Conservation (phyloP, 2,329 filamentous ascomycete species). For the Hortaea werneckii region DNA sequence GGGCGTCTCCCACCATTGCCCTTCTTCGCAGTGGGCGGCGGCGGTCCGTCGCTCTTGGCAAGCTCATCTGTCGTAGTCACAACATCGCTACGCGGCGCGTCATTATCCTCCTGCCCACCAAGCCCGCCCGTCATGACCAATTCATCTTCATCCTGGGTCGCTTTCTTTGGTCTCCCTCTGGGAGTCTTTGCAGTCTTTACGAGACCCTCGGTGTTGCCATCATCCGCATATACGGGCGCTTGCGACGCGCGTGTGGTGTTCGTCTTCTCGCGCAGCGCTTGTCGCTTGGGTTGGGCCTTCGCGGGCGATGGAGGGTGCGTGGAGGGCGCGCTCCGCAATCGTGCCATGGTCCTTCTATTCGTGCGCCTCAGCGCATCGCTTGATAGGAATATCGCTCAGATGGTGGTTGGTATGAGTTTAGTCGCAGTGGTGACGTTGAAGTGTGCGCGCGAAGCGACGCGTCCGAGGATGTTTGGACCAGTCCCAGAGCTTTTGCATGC, state of each 20-base stretch:
- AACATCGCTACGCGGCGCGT: constrained; percentile 6
- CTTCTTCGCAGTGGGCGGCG: constrained; percentile 1
- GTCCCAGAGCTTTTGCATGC: not conserved
- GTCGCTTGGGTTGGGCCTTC: constrained; percentile 8
- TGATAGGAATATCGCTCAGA: not conserved
- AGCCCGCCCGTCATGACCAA: constrained; percentile 21
- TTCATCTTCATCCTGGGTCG: constrained; percentile 12
- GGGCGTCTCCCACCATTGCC: constrained; percentile 13
- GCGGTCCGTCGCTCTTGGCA: constrained; percentile 15
- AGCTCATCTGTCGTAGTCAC: constrained; percentile 15
- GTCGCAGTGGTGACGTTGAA: not conserved
- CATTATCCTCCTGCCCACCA: constrained; percentile 7
- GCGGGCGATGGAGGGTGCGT: constrained; percentile 6
- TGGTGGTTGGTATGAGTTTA: not conserved
- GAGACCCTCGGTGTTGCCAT: constrained; percentile 17
- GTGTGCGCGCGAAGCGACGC: not conserved
- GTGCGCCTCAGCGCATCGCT: constrained; percentile 3
- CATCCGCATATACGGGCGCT: constrained; percentile 11
- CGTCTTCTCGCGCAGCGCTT: constrained; percentile 22
- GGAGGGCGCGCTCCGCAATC: constrained; percentile 17
- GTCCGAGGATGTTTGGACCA: not conserved
- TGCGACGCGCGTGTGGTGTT: constrained; percentile 14
- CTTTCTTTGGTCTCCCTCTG: constrained; percentile 13
- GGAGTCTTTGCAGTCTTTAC: constrained; percentile 18
- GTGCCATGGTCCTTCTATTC: constrained; percentile 11